Base-by-base conservation (phyloP, 2,329 filamentous ascomycete species). In the Fusarium equiseti region DNA sequence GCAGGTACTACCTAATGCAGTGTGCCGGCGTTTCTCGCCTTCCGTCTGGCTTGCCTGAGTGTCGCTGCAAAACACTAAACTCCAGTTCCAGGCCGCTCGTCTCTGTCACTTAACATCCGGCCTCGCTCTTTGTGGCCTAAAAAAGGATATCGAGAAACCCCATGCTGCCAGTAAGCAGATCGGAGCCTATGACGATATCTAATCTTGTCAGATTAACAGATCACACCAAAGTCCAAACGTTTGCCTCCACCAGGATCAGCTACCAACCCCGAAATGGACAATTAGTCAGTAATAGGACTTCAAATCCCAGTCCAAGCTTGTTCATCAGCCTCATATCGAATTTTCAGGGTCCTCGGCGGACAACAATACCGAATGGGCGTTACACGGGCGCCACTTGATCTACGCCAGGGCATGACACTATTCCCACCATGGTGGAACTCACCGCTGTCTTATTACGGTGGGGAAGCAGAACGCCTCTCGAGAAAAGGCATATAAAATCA, bases 401-500 rank as follows among this genome's bases (percentile, higher is more conserved):
- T 43, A n/a, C 61, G 4, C 45, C 53, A 16, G 44, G 11, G 20
- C 10, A 20, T 44, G 61, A 29, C 61, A 24, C 63, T 59, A 66
- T 66, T 40, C 63, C 63, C 61, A 59, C 66, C 40, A 13, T 38
- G 61, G 63, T 38, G 32, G 35, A 18, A 66, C 40, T 18, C 31
- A 35, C 61, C 63, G 63, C 60, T 66, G 16, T 66, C 43, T 22
- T 8, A 6, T 43, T n/a, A 6, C 20, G 42, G 61, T 40, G 51
- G 52, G 40, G 46, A 51, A 52, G n/a, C 7, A 48, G 26, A 6
- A 20, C 60, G 61, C 61, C 40, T 59, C 45, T 38, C 18, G 0
- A 16, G 10, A 7, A 7, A 16, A 18, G 16, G 5, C 1, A 2
- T 20, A 12, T 29, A 16, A 42, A 16, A 16, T 16, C 10, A 42